These are phyloP conservation scores for Xylaria sp. DNA, from an alignment of 2,329 filamentous ascomycete species.

Conservation along the genomic window DNA sequence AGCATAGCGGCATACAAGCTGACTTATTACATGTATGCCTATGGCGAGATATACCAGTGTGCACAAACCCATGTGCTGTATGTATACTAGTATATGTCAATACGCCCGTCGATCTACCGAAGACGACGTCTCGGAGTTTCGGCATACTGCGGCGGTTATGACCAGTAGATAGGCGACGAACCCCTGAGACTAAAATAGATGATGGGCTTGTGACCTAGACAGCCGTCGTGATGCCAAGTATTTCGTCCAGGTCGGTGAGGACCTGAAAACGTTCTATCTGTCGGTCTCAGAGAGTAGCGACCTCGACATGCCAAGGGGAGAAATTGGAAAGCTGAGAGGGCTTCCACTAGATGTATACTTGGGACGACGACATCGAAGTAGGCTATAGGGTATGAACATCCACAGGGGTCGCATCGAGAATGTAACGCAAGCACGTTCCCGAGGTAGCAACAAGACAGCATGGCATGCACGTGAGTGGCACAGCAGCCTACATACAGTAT, in stretches of 20 bases:
- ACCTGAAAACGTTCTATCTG: too few relatives aligned
- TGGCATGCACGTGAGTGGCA: constrained; percentile 21
- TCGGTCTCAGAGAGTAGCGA: too few relatives aligned
- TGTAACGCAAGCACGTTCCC: constrained; percentile 28
- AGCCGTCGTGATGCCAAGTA: too few relatives aligned
- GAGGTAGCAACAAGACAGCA: constrained; percentile 7
- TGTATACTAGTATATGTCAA: constrained; percentile 11
- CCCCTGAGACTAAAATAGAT: constrained; percentile 2
- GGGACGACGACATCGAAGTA: neutral
- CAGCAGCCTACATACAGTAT: constrained; percentile 15
- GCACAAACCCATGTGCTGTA: constrained; percentile 22
- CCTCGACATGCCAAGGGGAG: neutral
- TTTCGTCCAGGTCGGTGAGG: too few relatives aligned
- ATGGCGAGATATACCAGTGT: constrained; percentile 10
- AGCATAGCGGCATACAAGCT: constrained; percentile 15
- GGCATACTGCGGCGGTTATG: neutral
- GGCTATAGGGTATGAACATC: neutral
- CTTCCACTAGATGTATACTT: neutral
- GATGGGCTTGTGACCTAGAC: neutral
- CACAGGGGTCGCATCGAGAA: constrained; percentile 24
- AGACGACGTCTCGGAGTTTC: constrained; percentile 4
- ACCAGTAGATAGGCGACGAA: neutral
- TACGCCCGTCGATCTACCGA: constrained; percentile 12
- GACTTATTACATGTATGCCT: constrained; percentile 18
- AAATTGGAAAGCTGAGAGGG: neutral